Percentiles rank a stretch among this genome's conserved stretches.
phyloP scores from a whole-genome alignment of 2,329 filamentous ascomycete genomes.

The Aspergillus fumigatiaffinis region DNA sequence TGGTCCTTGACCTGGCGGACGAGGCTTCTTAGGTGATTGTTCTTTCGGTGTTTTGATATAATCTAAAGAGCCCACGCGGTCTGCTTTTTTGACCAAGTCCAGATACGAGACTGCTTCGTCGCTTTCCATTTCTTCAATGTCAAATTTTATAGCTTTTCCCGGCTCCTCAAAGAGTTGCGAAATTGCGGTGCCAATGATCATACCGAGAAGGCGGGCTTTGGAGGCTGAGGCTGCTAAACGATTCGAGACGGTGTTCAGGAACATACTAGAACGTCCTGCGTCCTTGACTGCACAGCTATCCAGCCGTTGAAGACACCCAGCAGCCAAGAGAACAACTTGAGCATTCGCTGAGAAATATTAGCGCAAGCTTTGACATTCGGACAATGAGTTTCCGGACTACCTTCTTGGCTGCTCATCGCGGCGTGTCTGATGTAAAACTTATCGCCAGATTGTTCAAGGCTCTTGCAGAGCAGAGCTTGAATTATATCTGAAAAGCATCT shows the following conservation, averaged over 20 bases:
- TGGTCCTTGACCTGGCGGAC: conserved; percentile 12
- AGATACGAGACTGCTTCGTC: conserved; percentile 75
- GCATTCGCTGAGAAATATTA: conserved; percentile 61
- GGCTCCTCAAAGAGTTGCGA: conserved; percentile 62
- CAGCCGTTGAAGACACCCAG: conserved; percentile 69
- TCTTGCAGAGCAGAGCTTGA: conserved; percentile 58
- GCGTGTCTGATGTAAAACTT: conserved; percentile 82
- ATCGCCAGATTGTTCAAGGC: conserved; percentile 73
- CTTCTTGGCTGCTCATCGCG: conserved; percentile 83
- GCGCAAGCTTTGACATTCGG: conserved; percentile 1
- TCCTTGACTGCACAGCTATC: conserved; percentile 64
- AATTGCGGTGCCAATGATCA: conserved; percentile 75
- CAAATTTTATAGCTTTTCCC: conserved; percentile 74
- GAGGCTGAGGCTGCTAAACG: conserved; percentile 72
- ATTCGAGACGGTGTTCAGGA: conserved; percentile 79
- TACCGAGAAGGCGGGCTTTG: conserved; percentile 76
- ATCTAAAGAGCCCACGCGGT: conserved; percentile 58
- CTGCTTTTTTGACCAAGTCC: conserved; percentile 58
- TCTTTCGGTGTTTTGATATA: conserved; percentile 39
- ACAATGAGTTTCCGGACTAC: conserved; percentile 40
- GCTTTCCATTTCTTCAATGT: conserved; percentile 71
- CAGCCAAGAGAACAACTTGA: conserved; percentile 71
- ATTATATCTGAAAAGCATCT: conserved; percentile 32
- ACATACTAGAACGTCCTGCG: conserved; percentile 66
- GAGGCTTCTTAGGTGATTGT: conserved; percentile 12